Conservation (phyloP, 306 rosid species). For the Trifolium fragiferum region DNA sequence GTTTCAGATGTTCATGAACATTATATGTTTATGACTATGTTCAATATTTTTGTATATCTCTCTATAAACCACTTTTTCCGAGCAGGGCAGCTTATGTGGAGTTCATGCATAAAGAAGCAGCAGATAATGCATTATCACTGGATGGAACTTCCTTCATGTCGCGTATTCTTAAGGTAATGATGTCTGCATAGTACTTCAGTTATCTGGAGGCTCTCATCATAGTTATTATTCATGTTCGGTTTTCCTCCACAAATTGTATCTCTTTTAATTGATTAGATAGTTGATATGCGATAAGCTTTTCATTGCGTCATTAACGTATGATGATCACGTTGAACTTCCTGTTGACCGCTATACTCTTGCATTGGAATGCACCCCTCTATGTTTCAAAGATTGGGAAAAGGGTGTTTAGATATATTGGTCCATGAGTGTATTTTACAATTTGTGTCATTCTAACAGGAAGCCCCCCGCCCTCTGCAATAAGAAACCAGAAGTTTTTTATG, state of each 20-base stretch:
- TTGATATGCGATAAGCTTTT: constrained; percentile 4
- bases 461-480: not conserved
- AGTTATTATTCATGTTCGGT: not conserved
- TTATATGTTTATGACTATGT: constrained; percentile 12
- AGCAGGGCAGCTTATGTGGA: constrained; percentile 94
- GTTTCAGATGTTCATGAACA: constrained; percentile 30
- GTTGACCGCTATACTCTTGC: not conserved
- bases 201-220: not conserved
- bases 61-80: constrained; percentile 37
- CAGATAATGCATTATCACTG: constrained; percentile 84
- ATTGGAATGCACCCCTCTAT: not conserved
- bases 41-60: not conserved
- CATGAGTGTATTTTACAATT: constrained; percentile 3
- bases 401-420: constrained; percentile 7
- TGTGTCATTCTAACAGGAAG: not conserved
- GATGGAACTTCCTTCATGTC: constrained; percentile 96
- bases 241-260: not conserved
- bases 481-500: constrained; percentile 5
- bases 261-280: constrained; percentile 5
- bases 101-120: constrained; percentile 88
- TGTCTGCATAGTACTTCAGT: constrained; percentile 5
- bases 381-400: not conserved
- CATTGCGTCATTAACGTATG: constrained; percentile 21
- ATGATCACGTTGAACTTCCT: not conserved
- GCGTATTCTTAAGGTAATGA: constrained; percentile 84